Conservation (phyloP, 345 rosid species). For the Brassica juncea region DNA sequence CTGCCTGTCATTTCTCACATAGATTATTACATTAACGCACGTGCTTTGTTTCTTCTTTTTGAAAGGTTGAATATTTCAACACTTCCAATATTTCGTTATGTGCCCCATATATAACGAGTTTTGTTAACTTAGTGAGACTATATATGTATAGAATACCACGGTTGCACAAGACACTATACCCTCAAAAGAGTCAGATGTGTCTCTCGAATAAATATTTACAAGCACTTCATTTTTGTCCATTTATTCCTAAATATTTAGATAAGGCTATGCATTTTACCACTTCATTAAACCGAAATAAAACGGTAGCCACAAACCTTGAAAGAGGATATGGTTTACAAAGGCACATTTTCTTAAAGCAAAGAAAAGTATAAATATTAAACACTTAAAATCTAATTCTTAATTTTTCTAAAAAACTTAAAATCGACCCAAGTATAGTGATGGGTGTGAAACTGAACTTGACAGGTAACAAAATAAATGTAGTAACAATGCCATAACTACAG, state of each 20-base stretch:
- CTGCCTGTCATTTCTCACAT: slow-evolving; percentile 25
- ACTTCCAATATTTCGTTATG: slow-evolving; percentile 2
- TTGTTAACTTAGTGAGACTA: not conserved
- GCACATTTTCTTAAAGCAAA: not conserved
- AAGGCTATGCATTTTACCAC: not conserved
- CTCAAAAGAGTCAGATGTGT: slow-evolving; percentile 10
- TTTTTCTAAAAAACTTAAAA: not conserved
- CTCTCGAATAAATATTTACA: not conserved
- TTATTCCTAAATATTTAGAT: not conserved
- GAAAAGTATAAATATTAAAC: not conserved
- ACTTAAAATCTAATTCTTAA: not conserved
- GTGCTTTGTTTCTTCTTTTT: not conserved
- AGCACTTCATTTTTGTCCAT: not conserved
- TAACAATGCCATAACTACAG: not conserved
- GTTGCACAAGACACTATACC: slow-evolving; percentile 16
- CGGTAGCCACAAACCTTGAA: not conserved
- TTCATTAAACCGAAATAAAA: not conserved
- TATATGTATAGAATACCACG: not conserved
- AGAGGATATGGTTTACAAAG: not conserved
- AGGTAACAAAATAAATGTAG: not conserved
- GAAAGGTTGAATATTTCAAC: slow-evolving; percentile 14
- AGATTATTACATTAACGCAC: slow-evolving; percentile 31
- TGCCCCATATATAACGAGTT: not conserved
- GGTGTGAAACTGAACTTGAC: not conserved
- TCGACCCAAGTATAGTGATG: not conserved